phyloP scores from a whole-genome alignment of 352 stramenopile species.

The Phytopythium oedochilum region DNA sequence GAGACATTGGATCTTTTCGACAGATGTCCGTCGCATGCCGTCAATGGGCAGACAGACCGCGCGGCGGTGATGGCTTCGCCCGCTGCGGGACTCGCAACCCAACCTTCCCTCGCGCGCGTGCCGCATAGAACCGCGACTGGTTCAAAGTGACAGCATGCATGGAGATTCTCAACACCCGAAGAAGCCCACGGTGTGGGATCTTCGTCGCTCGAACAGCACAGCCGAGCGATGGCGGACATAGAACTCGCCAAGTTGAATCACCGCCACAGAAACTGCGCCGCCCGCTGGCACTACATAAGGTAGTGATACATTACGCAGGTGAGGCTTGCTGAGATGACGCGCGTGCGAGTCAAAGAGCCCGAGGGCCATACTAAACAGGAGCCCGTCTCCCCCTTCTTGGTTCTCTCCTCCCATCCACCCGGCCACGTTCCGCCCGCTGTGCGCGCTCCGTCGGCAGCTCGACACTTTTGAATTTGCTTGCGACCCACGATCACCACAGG shows the following conservation, averaged over 20 bases:
- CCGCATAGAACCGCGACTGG: neutral
- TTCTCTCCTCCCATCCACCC: neutral
- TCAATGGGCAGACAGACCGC: too few relatives aligned
- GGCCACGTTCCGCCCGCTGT: too few relatives aligned
- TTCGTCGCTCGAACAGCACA: neutral
- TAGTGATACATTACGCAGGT: slow-evolving; percentile 1
- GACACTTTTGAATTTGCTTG: neutral
- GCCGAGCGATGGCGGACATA: neutral
- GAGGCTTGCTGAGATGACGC: slow-evolving; percentile 1
- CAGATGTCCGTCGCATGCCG: too few relatives aligned
- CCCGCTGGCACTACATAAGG: too few relatives aligned
- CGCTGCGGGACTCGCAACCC: too few relatives aligned
- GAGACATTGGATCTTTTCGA: too few relatives aligned
- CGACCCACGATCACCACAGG: too few relatives aligned
- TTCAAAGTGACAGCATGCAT: too few relatives aligned
- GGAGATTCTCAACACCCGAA: too few relatives aligned
- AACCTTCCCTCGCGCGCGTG: neutral
- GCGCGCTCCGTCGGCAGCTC: neutral
- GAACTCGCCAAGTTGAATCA: neutral
- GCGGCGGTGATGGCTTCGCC: too few relatives aligned
- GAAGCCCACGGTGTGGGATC: too few relatives aligned
- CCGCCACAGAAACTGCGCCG: neutral
- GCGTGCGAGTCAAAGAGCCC: neutral
- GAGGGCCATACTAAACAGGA: neutral
- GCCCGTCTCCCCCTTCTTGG: neutral